A percentile compares a stretch with the other conserved stretches of the same genome.
phyloP scores from a whole-genome alignment of 805 yeast genomes.

The Saturnispora bothae region DNA sequence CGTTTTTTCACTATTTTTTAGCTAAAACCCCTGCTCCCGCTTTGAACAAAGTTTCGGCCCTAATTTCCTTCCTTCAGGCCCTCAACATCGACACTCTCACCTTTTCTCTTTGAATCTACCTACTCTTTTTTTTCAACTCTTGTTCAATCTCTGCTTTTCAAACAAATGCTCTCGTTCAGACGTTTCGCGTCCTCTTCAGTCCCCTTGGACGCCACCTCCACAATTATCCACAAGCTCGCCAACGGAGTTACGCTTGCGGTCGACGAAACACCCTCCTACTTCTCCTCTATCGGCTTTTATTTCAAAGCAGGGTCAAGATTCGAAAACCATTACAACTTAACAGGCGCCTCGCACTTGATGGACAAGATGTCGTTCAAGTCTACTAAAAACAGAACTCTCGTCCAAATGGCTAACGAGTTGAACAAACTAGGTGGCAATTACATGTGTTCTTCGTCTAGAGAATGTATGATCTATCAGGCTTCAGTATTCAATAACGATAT shows the following conservation, averaged over 20 bases:
- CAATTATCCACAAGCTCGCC: slow-evolving; percentile 32
- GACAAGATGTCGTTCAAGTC: slow-evolving; percentile 83
- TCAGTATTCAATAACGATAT: slow-evolving; percentile 84
- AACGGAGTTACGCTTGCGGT: slow-evolving; percentile 82
- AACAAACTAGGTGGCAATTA: slow-evolving; percentile 87
- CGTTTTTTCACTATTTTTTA: no score
- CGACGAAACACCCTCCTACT: slow-evolving; percentile 81
- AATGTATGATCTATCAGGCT: slow-evolving; percentile 87
- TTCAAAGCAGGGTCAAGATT: slow-evolving; percentile 85
- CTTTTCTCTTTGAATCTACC: no score
- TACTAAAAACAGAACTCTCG: slow-evolving; percentile 46
- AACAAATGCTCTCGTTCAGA: neutral
- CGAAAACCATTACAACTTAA: slow-evolving; percentile 43
- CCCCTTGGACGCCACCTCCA: slow-evolving; percentile 6
- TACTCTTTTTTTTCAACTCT: no score
- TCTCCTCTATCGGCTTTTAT: slow-evolving; percentile 82
- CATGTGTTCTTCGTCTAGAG: slow-evolving; percentile 88
- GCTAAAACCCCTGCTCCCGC: no score
- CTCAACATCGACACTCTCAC: no score
- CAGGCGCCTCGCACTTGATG: slow-evolving; percentile 73
- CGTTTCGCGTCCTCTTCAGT: neutral
- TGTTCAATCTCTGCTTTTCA: no score
- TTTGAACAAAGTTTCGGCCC: no score
- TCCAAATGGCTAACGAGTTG: slow-evolving; percentile 62
- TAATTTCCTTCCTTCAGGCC: no score